These are phyloP conservation scores for Nakaseomyces nivariensis DNA, from an alignment of 1,139 yeast genomes.

Conservation along the genomic window DNA sequence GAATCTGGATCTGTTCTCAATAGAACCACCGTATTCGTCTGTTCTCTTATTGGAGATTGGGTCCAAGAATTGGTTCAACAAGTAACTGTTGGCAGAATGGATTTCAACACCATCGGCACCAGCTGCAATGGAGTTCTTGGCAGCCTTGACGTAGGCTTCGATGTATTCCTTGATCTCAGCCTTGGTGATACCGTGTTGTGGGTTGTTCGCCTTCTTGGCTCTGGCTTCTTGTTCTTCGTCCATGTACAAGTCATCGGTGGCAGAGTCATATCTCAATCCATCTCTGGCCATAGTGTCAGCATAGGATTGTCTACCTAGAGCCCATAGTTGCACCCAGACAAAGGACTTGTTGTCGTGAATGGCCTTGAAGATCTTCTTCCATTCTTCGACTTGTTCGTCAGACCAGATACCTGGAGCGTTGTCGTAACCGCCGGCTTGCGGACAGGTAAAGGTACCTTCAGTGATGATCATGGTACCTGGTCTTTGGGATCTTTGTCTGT, in stretches of 20 bases:
- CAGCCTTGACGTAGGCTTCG: conserved; percentile 31
- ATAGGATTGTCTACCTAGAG: conserved; percentile 45
- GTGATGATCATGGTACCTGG: conserved; percentile 33
- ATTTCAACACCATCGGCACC: conserved; percentile 66
- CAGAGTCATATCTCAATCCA: conserved; percentile 30
- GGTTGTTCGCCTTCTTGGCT: conserved; percentile 29
- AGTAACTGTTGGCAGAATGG: conserved; percentile 62
- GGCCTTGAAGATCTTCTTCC: conserved; percentile 42
- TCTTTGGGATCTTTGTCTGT: conserved; percentile 29
- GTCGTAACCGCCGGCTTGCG: conserved; percentile 34
- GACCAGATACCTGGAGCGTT: conserved; percentile 47
- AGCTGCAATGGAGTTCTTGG: conserved; percentile 34
- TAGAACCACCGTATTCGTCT: conserved; percentile 58
- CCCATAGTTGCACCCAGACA: conserved; percentile 50
- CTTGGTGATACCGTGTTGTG: conserved; percentile 30
- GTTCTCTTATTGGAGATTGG: conserved; percentile 46
- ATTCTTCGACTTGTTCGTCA: conserved; percentile 37
- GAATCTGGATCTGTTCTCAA: conserved; percentile 57
- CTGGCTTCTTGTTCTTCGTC: conserved; percentile 28
- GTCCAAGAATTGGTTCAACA: conserved; percentile 51
- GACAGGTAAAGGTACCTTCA: conserved; percentile 31
- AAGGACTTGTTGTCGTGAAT: conserved; percentile 47
- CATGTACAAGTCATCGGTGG: conserved; percentile 30
- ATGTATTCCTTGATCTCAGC: conserved; percentile 33
- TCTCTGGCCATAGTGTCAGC: conserved; percentile 35